Percentiles rank a stretch among this genome's conserved stretches.
phyloP scores from a whole-genome alignment of 371 early-diverging fungal genomes.

The Haplosporangium sp. region DNA sequence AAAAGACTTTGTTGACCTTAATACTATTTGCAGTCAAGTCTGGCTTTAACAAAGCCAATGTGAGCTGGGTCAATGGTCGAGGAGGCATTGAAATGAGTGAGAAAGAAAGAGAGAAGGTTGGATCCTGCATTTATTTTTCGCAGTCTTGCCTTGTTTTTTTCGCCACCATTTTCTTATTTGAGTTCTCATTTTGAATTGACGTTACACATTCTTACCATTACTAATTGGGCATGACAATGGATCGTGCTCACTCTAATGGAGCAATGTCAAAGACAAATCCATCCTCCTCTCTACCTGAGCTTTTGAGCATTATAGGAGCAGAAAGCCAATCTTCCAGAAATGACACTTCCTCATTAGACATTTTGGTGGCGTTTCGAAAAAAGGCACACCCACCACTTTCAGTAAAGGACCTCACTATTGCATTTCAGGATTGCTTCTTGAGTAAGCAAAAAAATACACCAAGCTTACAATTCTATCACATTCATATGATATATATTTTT shows the following conservation, averaged over 20 bases:
- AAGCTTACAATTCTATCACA: too few relatives aligned
- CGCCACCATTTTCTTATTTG: slow-evolving; percentile 2
- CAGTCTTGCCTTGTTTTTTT: background rate
- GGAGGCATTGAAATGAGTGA: slow-evolving; percentile 30
- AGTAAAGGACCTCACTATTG: slow-evolving; percentile 25
- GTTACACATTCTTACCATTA: background rate
- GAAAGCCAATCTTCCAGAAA: background rate
- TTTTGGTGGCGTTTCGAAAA: slow-evolving; percentile 51
- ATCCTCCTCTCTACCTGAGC: slow-evolving; percentile 16
- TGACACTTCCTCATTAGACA: slow-evolving; percentile 15
- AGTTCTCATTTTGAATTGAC: too few relatives aligned
- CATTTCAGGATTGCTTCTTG: slow-evolving; percentile 26
- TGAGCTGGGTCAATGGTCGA: slow-evolving; percentile 61
- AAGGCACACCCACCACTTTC: slow-evolving; percentile 16
- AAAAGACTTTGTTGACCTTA: slow-evolving; percentile 40
- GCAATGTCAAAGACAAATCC: background rate
- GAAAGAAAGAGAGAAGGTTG: background rate
- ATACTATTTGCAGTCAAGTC: slow-evolving; percentile 77
- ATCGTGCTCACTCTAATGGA: slow-evolving; percentile 3
- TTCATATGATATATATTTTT: too few relatives aligned
- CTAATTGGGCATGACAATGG: slow-evolving; percentile 24
- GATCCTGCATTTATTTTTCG: background rate
- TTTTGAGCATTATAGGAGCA: slow-evolving; percentile 21
- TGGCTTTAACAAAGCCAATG: slow-evolving; percentile 83
- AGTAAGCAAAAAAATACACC: slow-evolving; percentile 10